A percentile compares a stretch with the other conserved stretches of the same genome.
phyloP scores from a whole-genome alignment of 148 eudicot genomes.

The Vaccinium corymbosum region DNA sequence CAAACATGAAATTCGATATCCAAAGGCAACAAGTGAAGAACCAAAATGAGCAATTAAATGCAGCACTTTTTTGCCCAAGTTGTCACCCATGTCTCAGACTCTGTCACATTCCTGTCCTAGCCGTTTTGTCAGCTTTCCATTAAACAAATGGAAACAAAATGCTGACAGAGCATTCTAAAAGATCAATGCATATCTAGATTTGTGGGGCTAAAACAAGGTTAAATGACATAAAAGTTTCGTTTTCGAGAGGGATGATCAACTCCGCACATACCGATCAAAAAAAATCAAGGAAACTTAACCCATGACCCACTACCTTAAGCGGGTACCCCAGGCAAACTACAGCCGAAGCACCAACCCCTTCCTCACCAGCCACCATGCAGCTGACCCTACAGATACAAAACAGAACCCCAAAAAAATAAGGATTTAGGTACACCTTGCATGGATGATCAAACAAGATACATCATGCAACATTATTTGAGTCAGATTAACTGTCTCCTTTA shows the following conservation, averaged over 20 bases:
- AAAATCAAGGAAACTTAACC: not conserved
- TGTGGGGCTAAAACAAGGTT: no score
- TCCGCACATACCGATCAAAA: no score
- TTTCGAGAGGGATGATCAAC: no score
- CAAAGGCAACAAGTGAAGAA: not conserved
- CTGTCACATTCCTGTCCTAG: not conserved
- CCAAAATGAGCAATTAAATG: not conserved
- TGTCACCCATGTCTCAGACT: not conserved
- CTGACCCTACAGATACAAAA: constrained; percentile 56
- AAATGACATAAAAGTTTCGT: not conserved
- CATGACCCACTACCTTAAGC: constrained; percentile 51
- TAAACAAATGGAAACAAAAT: no score
- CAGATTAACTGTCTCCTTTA: not conserved
- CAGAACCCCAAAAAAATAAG: not conserved
- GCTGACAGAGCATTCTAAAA: no score
- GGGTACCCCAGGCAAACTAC: constrained; percentile 90
- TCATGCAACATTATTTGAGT: not conserved
- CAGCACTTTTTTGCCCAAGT: not conserved
- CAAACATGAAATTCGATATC: not conserved
- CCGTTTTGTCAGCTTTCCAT: not conserved
- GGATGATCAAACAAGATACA: not conserved
- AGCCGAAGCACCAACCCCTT: constrained; percentile 51
- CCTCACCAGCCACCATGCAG: constrained; percentile 79
- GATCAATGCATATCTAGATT: no score
- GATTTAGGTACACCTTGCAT: not conserved